These are phyloP conservation scores for Rhynchospora tenuis DNA, from an alignment of 176 grass and related monocot genomes.

Conservation along the genomic window DNA sequence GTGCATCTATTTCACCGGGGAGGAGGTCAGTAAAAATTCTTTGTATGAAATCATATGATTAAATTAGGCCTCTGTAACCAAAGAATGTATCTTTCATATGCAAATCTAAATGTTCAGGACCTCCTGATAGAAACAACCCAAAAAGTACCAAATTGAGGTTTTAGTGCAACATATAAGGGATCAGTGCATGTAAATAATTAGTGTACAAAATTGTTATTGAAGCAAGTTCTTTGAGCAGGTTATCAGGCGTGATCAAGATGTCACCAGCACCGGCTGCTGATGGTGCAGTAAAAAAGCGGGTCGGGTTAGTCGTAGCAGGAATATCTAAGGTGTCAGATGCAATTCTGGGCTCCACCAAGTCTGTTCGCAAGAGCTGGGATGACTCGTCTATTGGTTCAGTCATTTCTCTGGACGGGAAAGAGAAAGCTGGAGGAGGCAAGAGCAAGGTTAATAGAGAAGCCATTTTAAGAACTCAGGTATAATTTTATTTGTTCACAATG, in stretches of 20 bases:
- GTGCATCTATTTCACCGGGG: conserved; percentile 50
- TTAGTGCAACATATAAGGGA: neutral
- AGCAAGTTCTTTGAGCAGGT: conserved; percentile 13
- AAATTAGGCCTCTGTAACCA: neutral
- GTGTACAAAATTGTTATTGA: neutral
- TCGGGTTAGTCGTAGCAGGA: conserved; percentile 61
- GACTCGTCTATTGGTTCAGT: conserved; percentile 38
- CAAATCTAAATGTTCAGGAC: too few relatives aligned
- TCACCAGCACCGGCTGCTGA: conserved; percentile 34
- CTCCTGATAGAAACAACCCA: neutral
- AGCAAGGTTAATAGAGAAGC: conserved; percentile 42
- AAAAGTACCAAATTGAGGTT: neutral
- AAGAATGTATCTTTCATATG: conserved; percentile 1
- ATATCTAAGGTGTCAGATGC: conserved; percentile 73
- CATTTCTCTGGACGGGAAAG: conserved; percentile 31
- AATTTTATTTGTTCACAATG: neutral
- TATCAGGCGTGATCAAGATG: conserved; percentile 34
- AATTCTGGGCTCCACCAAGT: conserved; percentile 43
- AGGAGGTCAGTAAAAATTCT: conserved; percentile 1
- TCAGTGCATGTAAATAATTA: neutral
- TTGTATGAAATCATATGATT: neutral
- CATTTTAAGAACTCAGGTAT: conserved; percentile 82
- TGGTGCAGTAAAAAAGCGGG: conserved; percentile 53
- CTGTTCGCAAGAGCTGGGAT: conserved; percentile 84
- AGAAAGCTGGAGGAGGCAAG: conserved; percentile 32